These are phyloP conservation scores for Prunella vulgaris DNA, from an alignment of 257 asterid species.

Conservation along the genomic window DNA sequence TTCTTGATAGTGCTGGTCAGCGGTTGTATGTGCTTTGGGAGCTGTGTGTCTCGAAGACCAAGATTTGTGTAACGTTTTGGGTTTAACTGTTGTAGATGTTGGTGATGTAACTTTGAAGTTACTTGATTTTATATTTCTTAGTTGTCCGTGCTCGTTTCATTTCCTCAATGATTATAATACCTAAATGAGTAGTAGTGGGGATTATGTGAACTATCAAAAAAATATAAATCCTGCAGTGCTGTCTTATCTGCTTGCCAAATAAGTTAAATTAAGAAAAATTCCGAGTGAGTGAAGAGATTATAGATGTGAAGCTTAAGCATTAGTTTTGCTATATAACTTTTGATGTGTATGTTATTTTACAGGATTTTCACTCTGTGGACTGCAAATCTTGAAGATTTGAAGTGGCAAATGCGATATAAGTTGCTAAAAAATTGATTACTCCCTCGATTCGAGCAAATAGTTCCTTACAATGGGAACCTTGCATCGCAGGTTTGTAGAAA, in stretches of 20 bases:
- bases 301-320: background rate
- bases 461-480: constrained; percentile 65
- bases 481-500: constrained; percentile 64
- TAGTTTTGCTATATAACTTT: background rate
- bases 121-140: background rate
- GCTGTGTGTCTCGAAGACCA: background rate
- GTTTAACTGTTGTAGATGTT: constrained; percentile 5
- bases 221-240: background rate
- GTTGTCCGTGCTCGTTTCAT: background rate
- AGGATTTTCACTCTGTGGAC: constrained; percentile 31
- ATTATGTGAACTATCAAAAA: background rate
- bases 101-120: constrained; percentile 6
- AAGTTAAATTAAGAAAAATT: background rate
- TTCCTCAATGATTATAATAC: background rate
- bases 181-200: background rate
- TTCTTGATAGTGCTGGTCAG: background rate
- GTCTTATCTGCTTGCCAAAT: background rate
- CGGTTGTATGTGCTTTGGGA: background rate
- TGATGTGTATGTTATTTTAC: constrained; percentile 7
- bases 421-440: constrained; percentile 46
- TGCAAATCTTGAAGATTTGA: constrained; percentile 19
- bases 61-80: background rate
- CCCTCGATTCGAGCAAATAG: constrained; percentile 45
- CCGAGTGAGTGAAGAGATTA: background rate
- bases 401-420: constrained; percentile 34